Evolutionary conservation across 257 asterid species (phyloP).

Genomic region (Solanum corneliomulleri): DNA sequence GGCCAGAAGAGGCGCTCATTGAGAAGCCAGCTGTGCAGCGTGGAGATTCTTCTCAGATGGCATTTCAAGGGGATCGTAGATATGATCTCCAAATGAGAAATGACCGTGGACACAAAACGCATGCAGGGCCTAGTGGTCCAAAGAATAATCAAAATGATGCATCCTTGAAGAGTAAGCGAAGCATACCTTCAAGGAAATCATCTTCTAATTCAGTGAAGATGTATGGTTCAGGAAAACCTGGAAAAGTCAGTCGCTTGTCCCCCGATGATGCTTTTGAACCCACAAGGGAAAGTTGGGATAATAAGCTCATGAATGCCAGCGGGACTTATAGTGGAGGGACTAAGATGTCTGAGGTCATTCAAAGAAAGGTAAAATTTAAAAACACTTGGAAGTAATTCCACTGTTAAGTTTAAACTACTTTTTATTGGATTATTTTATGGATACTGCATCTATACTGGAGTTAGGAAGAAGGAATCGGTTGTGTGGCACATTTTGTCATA

Average conservation of each 20-base stretch:
- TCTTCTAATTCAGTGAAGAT: conserved; percentile 21
- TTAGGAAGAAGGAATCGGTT: background rate
- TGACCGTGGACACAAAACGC: conserved; percentile 37
- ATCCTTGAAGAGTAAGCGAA: conserved; percentile 43
- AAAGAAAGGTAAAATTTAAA: conserved; percentile 73
- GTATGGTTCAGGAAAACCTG: conserved; percentile 46
- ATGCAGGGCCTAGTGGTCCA: conserved; percentile 37
- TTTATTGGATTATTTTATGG: background rate
- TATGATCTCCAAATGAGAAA: conserved; percentile 42
- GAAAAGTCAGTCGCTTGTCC: conserved; percentile 26
- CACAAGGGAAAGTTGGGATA: conserved; percentile 41
- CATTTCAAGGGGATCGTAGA: conserved; percentile 52
- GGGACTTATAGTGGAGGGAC: conserved; percentile 42
- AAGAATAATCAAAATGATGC: conserved; percentile 45
- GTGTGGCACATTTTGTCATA: background rate
- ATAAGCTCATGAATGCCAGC: conserved; percentile 29
- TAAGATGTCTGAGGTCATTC: conserved; percentile 69
- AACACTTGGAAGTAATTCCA: background rate
- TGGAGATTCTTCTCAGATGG: conserved; percentile 49
- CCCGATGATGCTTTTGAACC: conserved; percentile 48
- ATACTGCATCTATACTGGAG: background rate
- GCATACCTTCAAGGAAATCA: conserved; percentile 39
- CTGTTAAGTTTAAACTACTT: background rate
- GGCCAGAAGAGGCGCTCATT: conserved; percentile 44
- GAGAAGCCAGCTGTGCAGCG: conserved; percentile 53